Conservation (phyloP, 495 filamentous ascomycete genomes). For the Polyplosphaeria fusca region DNA sequence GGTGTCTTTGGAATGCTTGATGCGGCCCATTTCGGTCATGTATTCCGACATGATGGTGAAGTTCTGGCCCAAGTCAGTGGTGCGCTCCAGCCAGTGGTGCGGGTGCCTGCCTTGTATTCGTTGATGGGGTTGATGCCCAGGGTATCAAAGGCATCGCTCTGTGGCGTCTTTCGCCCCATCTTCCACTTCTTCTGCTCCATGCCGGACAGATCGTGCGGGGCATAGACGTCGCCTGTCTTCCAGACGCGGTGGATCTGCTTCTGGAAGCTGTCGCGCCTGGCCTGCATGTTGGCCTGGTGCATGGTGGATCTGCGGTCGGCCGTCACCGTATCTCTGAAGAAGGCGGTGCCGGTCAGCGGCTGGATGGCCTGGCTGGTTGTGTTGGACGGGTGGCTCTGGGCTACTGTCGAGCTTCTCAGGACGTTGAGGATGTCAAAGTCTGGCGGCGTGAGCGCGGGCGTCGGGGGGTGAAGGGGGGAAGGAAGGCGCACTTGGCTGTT, state of each 20-base stretch:
- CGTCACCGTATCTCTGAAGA: not conserved
- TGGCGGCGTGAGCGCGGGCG: not conserved
- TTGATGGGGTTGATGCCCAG: constrained; percentile 77
- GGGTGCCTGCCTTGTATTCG: constrained; percentile 70
- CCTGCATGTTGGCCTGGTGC: not conserved
- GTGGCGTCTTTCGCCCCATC: constrained; percentile 58
- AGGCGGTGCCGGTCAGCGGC: not conserved
- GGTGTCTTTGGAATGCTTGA: constrained; percentile 68
- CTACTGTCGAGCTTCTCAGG: not conserved
- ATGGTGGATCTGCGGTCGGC: not conserved
- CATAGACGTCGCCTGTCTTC: constrained; percentile 76
- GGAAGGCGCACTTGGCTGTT: too few species aligned
- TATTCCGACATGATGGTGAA: constrained; percentile 90
- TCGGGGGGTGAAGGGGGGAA: not conserved
- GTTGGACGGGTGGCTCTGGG: not conserved
- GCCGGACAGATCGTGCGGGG: constrained; percentile 79
- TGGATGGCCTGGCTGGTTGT: not conserved
- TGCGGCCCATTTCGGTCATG: constrained; percentile 77
- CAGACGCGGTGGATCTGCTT: constrained; percentile 51
- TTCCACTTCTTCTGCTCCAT: constrained; percentile 59
- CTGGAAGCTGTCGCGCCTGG: constrained; percentile 4
- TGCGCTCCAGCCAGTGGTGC: constrained; percentile 2
- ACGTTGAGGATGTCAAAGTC: constrained; percentile 1
- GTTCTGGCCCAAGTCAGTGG: constrained; percentile 58
- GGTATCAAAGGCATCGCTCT: constrained; percentile 71